These are phyloP conservation scores for Pneumocystis canis DNA, from an alignment of 1,139 yeast genomes.

Conservation along the genomic window DNA sequence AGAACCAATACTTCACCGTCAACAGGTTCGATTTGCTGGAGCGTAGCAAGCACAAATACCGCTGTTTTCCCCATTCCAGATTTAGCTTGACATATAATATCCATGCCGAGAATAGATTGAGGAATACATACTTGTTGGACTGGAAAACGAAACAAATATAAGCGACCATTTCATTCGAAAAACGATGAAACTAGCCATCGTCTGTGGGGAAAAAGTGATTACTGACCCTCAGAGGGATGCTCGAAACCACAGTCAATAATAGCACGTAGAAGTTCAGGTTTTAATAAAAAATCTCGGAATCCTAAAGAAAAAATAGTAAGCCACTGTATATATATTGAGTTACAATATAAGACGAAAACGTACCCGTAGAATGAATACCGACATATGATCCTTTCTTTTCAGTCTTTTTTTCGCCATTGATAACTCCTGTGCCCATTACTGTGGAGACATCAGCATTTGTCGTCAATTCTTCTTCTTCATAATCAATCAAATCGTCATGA, in stretches of 20 bases:
- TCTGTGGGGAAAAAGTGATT: conserved; percentile 3
- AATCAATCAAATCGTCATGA: conserved; percentile 61
- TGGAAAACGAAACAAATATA: conserved; percentile 20
- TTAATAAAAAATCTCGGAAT: conserved; percentile 88
- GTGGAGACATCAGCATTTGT: conserved; percentile 27
- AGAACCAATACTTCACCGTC: conserved; percentile 92
- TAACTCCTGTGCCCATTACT: conserved; percentile 20
- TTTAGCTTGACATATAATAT: conserved; percentile 96
- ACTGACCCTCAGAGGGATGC: conserved; percentile 97
- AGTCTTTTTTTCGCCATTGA: conserved; percentile 29
- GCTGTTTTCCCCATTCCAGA: conserved; percentile 99
- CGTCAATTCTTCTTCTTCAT: conserved; percentile 28
- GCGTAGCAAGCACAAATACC: conserved; percentile 86
- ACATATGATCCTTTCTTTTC: conserved; percentile 96
- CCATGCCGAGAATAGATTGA: conserved; percentile 94
- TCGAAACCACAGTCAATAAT: conserved; percentile 98
- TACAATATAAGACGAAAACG: conserved; percentile 8
- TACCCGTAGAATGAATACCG: conserved; percentile 91
- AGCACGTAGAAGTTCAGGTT: conserved; percentile 93
- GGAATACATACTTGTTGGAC: conserved; percentile 98
- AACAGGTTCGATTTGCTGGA: conserved; percentile 94
- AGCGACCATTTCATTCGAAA: conserved; percentile 5
- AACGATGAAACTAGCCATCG: conserved; percentile 3
- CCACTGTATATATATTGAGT: background rate
- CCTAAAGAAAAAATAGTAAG: background rate